Percentiles rank a stretch among this genome's conserved stretches.
These are phyloP conservation scores for Trametopsis cervina DNA, from an alignment of 768 basidiomycete genomes.

Conservation along the genomic window DNA sequence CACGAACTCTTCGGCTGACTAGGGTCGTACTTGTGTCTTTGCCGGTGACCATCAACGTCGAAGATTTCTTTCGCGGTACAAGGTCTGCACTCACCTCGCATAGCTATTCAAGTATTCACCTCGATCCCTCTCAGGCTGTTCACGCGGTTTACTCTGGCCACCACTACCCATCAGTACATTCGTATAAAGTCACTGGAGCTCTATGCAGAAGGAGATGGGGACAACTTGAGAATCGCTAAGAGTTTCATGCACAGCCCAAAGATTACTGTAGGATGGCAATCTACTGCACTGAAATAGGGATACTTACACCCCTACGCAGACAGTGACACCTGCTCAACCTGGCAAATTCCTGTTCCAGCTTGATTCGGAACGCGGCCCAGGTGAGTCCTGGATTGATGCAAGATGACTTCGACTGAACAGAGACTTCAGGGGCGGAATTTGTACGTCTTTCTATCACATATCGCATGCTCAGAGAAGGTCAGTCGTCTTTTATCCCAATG, in stretches of 20 bases:
- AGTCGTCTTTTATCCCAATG: constrained; percentile 5
- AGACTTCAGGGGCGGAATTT: constrained; percentile 50
- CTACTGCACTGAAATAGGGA: neutral
- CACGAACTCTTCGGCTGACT: constrained; percentile 47
- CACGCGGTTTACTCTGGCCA: constrained; percentile 86
- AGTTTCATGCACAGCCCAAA: constrained; percentile 39
- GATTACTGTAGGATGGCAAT: constrained; percentile 35
- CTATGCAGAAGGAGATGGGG: constrained; percentile 33
- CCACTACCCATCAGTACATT: constrained; percentile 72
- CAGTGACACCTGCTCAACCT: constrained; percentile 66
- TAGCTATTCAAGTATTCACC: neutral
- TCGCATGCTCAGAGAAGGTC: constrained; percentile 80
- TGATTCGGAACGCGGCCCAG: constrained; percentile 54
- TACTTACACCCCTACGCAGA: no score
- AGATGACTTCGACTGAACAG: neutral
- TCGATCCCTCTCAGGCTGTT: constrained; percentile 52
- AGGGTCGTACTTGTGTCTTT: constrained; percentile 60
- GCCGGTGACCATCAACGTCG: constrained; percentile 88
- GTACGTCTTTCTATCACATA: constrained; percentile 64
- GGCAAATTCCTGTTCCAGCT: constrained; percentile 78
- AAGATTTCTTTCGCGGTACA: constrained; percentile 89
- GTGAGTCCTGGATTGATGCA: constrained; percentile 32
- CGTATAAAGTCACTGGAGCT: constrained; percentile 61
- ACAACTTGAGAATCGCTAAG: constrained; percentile 45
- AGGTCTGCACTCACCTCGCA: constrained; percentile 40